Conservation (phyloP, 75 land plant genomes). For the Azolla pinnata region DNA sequence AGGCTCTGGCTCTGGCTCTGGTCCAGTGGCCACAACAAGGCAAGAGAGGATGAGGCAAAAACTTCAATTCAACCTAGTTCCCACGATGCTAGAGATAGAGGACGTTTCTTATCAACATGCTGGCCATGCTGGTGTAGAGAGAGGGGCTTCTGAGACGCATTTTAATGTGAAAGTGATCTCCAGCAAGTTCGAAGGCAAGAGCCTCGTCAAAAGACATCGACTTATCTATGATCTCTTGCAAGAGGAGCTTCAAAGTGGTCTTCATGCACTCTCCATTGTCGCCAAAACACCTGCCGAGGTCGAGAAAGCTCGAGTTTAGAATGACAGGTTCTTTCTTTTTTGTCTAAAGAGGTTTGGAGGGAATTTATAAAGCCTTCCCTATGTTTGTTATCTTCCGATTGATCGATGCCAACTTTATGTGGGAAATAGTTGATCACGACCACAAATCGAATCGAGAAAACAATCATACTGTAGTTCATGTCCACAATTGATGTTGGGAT, state of each 20-base stretch:
- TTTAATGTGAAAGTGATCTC: constrained; percentile 68
- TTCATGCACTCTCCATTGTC: constrained; percentile 83
- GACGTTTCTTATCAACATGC: constrained; percentile 84
- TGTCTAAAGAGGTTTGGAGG: too few relatives aligned
- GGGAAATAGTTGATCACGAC: too few relatives aligned
- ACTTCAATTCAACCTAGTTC: constrained; percentile 45
- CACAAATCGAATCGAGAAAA: too few relatives aligned
- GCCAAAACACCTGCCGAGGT: constrained; percentile 75
- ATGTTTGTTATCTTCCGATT: too few relatives aligned
- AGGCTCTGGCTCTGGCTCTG: too few relatives aligned
- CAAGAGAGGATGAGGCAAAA: constrained; percentile 50
- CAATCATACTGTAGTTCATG: too few relatives aligned
- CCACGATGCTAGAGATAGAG: constrained; percentile 56
- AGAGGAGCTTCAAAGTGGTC: constrained; percentile 75
- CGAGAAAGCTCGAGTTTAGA: neutral
- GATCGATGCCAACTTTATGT: too few relatives aligned
- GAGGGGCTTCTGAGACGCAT: constrained; percentile 65
- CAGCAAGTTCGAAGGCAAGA: constrained; percentile 58
- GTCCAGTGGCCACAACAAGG: constrained; percentile 12
- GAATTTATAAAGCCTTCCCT: too few relatives aligned
- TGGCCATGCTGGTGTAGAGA: constrained; percentile 67
- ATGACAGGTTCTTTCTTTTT: too few relatives aligned
- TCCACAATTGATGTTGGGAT: too few relatives aligned
- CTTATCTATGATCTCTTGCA: constrained; percentile 57
- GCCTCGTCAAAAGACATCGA: constrained; percentile 75